phyloP scores from a whole-genome alignment of 1,139 yeast genomes.

The Lodderomyces orthopsilosis region DNA sequence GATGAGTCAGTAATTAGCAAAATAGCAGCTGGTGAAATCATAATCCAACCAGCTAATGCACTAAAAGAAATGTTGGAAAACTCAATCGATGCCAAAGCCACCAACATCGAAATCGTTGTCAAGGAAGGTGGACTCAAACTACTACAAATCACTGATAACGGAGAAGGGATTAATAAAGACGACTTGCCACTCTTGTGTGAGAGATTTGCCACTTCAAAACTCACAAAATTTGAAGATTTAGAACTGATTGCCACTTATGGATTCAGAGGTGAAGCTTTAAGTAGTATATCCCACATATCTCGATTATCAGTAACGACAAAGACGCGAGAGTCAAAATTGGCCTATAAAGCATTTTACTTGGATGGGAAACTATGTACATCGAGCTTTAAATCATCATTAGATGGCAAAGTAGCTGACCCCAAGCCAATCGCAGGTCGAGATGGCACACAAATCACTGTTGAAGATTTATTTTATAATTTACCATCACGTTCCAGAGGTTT shows the following conservation, averaged over 20 bases:
- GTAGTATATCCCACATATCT: constrained; percentile 59
- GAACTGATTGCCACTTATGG: constrained; percentile 52
- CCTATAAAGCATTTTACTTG: constrained; percentile 61
- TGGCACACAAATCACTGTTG: constrained; percentile 85
- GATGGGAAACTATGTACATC: constrained; percentile 58
- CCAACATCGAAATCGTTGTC: constrained; percentile 48
- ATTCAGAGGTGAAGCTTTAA: constrained; percentile 62
- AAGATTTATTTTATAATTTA: constrained; percentile 85
- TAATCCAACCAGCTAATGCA: constrained; percentile 86
- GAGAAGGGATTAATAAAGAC: constrained; percentile 44
- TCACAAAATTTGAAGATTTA: constrained; percentile 49
- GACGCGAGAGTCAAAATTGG: constrained; percentile 55
- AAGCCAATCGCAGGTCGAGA: constrained; percentile 80
- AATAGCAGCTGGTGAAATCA: constrained; percentile 97
- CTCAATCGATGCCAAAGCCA: constrained; percentile 50
- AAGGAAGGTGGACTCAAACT: constrained; percentile 55
- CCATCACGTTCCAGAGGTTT: constrained; percentile 75
- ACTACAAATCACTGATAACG: constrained; percentile 54
- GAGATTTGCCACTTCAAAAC: constrained; percentile 57
- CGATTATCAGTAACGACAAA: constrained; percentile 78
- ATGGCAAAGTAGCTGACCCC: constrained; percentile 36
- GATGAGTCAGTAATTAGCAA: constrained; percentile 74
- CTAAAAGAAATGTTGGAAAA: constrained; percentile 56
- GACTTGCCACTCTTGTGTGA: constrained; percentile 53
- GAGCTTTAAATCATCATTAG: constrained; percentile 26